A percentile compares a stretch with the other conserved stretches of the same genome.
phyloP scores from a whole-genome alignment of 176 grass and related monocot species.

The Puccinellia tenuiflora region DNA sequence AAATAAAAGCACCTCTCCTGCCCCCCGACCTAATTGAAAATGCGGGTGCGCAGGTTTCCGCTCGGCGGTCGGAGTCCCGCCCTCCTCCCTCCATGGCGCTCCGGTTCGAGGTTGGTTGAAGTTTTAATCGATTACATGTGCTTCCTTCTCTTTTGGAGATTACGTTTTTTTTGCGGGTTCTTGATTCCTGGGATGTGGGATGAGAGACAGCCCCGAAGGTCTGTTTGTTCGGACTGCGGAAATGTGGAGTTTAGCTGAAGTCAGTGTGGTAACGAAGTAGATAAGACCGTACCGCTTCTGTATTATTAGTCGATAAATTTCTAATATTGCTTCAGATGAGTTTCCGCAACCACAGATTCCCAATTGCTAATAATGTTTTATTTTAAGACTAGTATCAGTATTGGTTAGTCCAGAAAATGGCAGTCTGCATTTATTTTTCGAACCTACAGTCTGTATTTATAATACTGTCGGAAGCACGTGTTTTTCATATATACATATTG shows the following conservation, averaged over 20 bases:
- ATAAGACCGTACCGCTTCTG: background rate
- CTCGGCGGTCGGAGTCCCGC: background rate
- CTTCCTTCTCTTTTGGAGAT: background rate
- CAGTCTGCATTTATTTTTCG: too few relatives aligned
- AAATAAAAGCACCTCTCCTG: background rate
- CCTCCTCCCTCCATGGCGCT: slow-evolving; percentile 43
- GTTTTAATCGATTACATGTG: background rate
- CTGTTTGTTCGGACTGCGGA: background rate
- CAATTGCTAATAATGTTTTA: background rate
- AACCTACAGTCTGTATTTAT: too few relatives aligned
- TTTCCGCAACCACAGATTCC: background rate
- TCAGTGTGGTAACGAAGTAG: slow-evolving; percentile 12
- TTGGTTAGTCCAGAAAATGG: background rate
- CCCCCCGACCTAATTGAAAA: background rate
- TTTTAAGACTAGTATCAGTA: background rate
- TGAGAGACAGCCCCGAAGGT: background rate
- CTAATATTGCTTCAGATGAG: background rate
- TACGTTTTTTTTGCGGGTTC: background rate
- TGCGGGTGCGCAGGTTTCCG: background rate
- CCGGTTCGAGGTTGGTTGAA: slow-evolving; percentile 52
- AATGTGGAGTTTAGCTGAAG: background rate
- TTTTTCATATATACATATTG: background rate
- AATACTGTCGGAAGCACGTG: slow-evolving; percentile 24
- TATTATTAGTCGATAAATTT: background rate
- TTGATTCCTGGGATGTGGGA: slow-evolving; percentile 8